Percentiles rank a stretch among this genome's conserved stretches.
These are phyloP conservation scores for Diutina mesorugosa DNA, from an alignment of 1,139 yeast genomes.

Conservation along the genomic window DNA sequence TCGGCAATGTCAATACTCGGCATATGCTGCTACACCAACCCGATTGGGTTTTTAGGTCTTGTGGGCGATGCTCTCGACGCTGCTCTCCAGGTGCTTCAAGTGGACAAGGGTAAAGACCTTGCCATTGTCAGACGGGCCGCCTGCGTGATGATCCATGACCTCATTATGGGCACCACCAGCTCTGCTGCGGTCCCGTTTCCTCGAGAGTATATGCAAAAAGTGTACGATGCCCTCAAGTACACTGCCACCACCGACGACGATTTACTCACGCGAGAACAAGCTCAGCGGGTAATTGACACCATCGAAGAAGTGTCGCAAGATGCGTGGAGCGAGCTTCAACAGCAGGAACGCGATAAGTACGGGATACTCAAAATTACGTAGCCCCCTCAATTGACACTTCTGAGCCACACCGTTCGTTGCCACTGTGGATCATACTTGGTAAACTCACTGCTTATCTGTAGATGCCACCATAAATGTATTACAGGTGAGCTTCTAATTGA, in stretches of 20 bases:
- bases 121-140: slow-evolving; percentile 66
- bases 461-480: too few species aligned
- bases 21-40: slow-evolving; percentile 44
- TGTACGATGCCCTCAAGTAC: slow-evolving; percentile 31
- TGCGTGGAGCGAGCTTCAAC: neutral
- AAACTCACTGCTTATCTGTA: too few species aligned
- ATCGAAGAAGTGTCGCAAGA: slow-evolving; percentile 21
- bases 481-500: too few species aligned
- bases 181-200: slow-evolving; percentile 39
- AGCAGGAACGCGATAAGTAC: neutral
- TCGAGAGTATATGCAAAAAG: slow-evolving; percentile 25
- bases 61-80: slow-evolving; percentile 58
- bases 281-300: slow-evolving; percentile 27
- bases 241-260: slow-evolving; percentile 38
- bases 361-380: neutral
- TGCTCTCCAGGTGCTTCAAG: slow-evolving; percentile 57
- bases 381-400: neutral
- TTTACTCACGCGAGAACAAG: slow-evolving; percentile 46
- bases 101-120: slow-evolving; percentile 33
- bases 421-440: too few species aligned
- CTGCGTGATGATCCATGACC: slow-evolving; percentile 53
- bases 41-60: slow-evolving; percentile 34
- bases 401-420: too few species aligned
- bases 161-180: slow-evolving; percentile 33
- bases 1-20: slow-evolving; percentile 82